Conservation (phyloP, 176 grass and related monocot genomes). For the Lolium multiflorum region DNA sequence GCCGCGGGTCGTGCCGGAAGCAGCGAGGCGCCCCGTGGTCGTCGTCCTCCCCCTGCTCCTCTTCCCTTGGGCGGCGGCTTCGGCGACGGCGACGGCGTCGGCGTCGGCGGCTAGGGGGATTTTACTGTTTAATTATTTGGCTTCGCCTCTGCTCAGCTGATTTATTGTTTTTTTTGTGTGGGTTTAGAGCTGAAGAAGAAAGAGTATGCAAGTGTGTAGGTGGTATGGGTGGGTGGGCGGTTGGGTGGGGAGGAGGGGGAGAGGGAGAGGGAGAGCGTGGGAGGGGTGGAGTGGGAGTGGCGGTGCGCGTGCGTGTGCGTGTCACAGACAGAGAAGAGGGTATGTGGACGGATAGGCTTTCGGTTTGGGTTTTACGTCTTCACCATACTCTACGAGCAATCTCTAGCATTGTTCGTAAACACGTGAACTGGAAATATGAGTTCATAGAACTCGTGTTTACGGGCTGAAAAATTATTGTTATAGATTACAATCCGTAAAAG, state of each 20-base stretch:
- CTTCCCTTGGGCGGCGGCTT: slow-evolving; percentile 17
- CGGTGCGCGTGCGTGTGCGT: not conserved
- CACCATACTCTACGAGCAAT: no score
- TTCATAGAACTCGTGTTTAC: no score
- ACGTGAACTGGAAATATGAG: no score
- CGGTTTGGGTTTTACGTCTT: no score
- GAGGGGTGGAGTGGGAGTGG: slow-evolving; percentile 1
- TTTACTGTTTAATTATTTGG: not conserved
- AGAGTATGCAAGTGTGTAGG: not conserved
- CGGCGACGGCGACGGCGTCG: not conserved
- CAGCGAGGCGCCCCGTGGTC: not conserved
- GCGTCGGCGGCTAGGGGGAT: slow-evolving; percentile 22
- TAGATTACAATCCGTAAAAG: no score
- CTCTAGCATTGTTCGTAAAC: no score
- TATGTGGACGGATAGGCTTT: slow-evolving; percentile 31
- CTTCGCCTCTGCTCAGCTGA: not conserved
- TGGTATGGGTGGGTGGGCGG: not conserved
- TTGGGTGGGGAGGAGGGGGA: not conserved
- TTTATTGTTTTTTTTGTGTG: slow-evolving; percentile 29
- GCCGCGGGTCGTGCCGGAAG: slow-evolving; percentile 21
- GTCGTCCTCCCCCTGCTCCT: not conserved
- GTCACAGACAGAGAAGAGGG: not conserved
- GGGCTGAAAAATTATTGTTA: no score
- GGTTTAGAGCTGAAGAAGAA: not conserved
- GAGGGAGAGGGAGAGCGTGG: slow-evolving; percentile 15